A percentile compares a stretch with the other conserved stretches of the same genome.
These are phyloP conservation scores for Penicillium verrucosum DNA, from an alignment of 2,329 filamentous ascomycete genomes.

Conservation along the genomic window DNA sequence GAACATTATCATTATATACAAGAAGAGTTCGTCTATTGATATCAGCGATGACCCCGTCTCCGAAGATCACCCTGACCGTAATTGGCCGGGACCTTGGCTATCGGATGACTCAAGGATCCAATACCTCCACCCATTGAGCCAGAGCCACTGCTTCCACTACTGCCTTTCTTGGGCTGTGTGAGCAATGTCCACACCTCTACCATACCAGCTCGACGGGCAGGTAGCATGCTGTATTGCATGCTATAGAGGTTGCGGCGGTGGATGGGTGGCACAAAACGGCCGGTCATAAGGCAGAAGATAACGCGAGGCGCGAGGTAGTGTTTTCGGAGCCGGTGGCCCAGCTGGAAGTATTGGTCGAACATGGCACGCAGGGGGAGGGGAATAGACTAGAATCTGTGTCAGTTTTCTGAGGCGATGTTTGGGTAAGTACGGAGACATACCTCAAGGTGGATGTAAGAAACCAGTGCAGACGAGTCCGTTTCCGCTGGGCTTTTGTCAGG, in stretches of 20 bases:
- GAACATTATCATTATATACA: constrained; percentile 12
- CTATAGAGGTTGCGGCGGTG: constrained; percentile 93
- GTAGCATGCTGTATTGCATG: constrained; percentile 96
- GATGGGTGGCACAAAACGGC: constrained; percentile 90
- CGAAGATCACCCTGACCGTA: constrained; percentile 33
- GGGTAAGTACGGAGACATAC: constrained; percentile 46
- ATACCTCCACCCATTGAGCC: constrained; percentile 27
- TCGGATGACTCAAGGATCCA: constrained; percentile 25
- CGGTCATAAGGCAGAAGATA: constrained; percentile 80
- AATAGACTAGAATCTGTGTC: constrained; percentile 60
- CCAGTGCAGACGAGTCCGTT: constrained; percentile 52
- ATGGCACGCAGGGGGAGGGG: constrained; percentile 88
- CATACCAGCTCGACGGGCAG: constrained; percentile 73
- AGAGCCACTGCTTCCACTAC: constrained; percentile 23
- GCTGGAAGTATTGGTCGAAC: constrained; percentile 96
- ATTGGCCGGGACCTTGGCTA: constrained; percentile 34
- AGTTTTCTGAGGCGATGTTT: constrained; percentile 2
- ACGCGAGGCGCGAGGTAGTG: constrained; percentile 92
- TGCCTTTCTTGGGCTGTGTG: constrained; percentile 46
- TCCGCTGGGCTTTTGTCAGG: constrained; percentile 41
- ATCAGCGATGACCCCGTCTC: constrained; percentile 36
- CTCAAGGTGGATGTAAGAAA: constrained; percentile 83
- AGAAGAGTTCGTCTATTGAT: neutral
- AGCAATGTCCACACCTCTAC: constrained; percentile 80
- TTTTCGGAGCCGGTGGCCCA: constrained; percentile 85